These are phyloP conservation scores for Apiospora rasikravindrae DNA, from an alignment of 2,329 filamentous ascomycete genomes.

Conservation along the genomic window DNA sequence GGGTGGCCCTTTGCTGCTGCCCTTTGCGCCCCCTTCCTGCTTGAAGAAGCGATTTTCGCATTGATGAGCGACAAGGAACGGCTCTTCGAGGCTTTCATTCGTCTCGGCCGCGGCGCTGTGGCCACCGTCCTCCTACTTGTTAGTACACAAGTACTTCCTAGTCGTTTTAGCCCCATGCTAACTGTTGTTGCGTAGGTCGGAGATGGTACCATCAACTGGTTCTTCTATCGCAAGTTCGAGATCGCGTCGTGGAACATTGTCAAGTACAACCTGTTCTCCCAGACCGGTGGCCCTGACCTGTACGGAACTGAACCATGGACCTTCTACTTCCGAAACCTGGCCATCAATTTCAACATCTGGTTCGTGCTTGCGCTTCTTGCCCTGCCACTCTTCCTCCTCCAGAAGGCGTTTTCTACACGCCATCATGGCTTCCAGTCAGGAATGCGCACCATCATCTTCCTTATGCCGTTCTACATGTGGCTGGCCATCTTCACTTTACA, in stretches of 20 bases:
- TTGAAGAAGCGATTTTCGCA: slow-evolving; percentile 73
- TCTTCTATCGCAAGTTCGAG: slow-evolving; percentile 82
- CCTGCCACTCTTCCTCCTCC: slow-evolving; percentile 75
- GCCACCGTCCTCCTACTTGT: slow-evolving; percentile 73
- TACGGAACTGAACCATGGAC: slow-evolving; percentile 97
- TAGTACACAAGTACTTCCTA: slow-evolving; percentile 39
- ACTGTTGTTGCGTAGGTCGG: slow-evolving; percentile 54
- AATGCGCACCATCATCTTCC: slow-evolving; percentile 77
- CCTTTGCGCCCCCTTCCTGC: slow-evolving; percentile 77
- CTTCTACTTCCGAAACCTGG: slow-evolving; percentile 90
- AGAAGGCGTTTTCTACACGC: slow-evolving; percentile 69
- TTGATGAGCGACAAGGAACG: slow-evolving; percentile 61
- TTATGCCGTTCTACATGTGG: slow-evolving; percentile 93
- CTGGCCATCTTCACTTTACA: slow-evolving; percentile 88
- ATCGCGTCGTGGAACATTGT: slow-evolving; percentile 92
- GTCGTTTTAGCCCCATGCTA: neutral
- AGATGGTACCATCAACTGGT: slow-evolving; percentile 76
- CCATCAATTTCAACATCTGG: slow-evolving; percentile 96
- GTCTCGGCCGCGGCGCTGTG: slow-evolving; percentile 70
- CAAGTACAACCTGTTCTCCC: slow-evolving; percentile 91
- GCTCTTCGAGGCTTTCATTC: slow-evolving; percentile 62
- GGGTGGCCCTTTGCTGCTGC: slow-evolving; percentile 96
- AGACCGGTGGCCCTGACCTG: slow-evolving; percentile 81
- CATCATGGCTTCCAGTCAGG: slow-evolving; percentile 70
- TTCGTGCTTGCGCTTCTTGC: slow-evolving; percentile 79